Evolutionary conservation across 2,329 filamentous ascomycete species (phyloP).

Genomic region (Albifimbria verrucaria): DNA sequence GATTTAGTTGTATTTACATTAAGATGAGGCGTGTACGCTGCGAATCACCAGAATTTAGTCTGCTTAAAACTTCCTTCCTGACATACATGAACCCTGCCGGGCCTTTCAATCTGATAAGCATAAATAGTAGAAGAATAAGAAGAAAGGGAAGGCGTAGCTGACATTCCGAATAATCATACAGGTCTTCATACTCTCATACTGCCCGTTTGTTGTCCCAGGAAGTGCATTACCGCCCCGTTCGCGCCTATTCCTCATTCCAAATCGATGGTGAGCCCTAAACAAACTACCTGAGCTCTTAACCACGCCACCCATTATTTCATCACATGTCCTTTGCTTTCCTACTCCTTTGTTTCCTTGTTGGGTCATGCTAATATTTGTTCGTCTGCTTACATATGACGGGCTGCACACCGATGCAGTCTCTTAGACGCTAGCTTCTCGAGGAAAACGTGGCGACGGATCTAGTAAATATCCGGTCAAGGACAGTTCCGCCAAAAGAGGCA

Average conservation of each 20-base stretch:
- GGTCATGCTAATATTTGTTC: not conserved
- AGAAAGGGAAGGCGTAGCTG: not conserved
- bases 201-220: not conserved
- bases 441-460: constrained; percentile 23
- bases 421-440: not conserved
- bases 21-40: too few species aligned
- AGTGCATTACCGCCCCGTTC: not conserved
- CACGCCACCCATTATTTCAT: not conserved
- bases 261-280: too few species aligned
- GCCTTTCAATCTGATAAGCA: not conserved
- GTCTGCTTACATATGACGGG: not conserved
- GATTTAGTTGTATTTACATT: too few species aligned
- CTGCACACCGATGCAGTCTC: too few species aligned
- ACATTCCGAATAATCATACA: not conserved
- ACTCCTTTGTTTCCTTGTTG: not conserved
- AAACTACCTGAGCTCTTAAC: not conserved
- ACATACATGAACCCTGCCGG: not conserved
- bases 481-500: constrained; percentile 22
- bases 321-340: too few species aligned
- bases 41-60: too few species aligned
- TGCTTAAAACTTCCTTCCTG: not conserved
- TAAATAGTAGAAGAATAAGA: not conserved
- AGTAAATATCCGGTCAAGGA: constrained; percentile 31
- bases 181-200: not conserved
- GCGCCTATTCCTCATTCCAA: too few species aligned